phyloP scores from a whole-genome alignment of 2,329 filamentous ascomycete species.

The Alternaria novae-zelandiae region DNA sequence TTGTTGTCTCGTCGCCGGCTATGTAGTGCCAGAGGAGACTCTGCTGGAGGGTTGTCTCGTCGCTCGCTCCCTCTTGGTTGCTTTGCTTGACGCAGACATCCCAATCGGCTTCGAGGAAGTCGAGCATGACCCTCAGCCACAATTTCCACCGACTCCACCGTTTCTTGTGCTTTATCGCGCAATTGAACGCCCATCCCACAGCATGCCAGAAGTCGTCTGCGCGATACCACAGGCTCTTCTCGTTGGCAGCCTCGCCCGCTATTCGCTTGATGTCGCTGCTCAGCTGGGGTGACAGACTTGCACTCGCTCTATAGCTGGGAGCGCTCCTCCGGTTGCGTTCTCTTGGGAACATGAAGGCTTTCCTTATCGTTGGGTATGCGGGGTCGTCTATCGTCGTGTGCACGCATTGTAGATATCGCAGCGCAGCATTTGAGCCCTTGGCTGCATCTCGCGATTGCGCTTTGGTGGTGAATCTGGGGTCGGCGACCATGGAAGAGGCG shows the following conservation, averaged over 20 bases:
- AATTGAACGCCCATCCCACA: conserved; percentile 92
- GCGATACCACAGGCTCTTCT: conserved; percentile 73
- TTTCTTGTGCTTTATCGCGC: conserved; percentile 72
- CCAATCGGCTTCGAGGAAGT: conserved; percentile 77
- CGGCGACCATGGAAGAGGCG: conserved; percentile 79
- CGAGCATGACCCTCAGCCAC: conserved; percentile 81
- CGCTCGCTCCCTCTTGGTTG: conserved; percentile 18
- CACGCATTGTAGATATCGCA: conserved; percentile 73
- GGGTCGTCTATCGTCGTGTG: conserved; percentile 70
- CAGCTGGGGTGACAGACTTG: conserved; percentile 34
- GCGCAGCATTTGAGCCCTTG: conserved; percentile 69
- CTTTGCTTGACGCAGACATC: conserved; percentile 57
- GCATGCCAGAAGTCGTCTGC: conserved; percentile 88
- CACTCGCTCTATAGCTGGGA: conserved; percentile 22
- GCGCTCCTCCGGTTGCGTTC: conserved; percentile 33
- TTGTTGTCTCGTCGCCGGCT: conserved; percentile 49
- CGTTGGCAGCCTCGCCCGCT: conserved; percentile 61
- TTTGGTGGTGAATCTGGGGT: conserved; percentile 79
- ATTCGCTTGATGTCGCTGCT: conserved; percentile 50
- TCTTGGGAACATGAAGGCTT: conserved; percentile 72
- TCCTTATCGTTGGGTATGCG: conserved; percentile 68
- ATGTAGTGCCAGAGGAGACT: conserved; percentile 68
- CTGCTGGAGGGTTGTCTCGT: conserved; percentile 50
- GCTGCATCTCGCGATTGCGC: conserved; percentile 66
- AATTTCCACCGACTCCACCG: conserved; percentile 83